These are phyloP conservation scores for California macrophylla DNA, from an alignment of 441 rosid species.

Conservation along the genomic window DNA sequence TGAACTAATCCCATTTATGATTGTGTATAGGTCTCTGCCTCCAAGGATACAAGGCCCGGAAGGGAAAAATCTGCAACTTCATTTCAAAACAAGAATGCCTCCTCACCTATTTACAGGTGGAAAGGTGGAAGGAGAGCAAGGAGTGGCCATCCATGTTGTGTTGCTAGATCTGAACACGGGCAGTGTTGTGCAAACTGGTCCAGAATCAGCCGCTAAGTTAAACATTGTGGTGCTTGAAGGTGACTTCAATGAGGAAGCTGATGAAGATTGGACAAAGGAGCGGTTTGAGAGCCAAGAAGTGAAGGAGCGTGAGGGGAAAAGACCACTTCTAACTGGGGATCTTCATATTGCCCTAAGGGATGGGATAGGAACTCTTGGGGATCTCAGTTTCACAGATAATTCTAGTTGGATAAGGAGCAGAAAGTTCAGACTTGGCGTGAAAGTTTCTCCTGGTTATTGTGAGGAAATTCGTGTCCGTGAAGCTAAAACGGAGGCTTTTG, in stretches of 20 bases:
- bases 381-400: constrained; percentile 80
- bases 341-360: constrained; percentile 82
- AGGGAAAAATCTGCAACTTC: constrained; percentile 62
- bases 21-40: constrained; percentile 57
- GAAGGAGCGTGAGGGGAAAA: constrained; percentile 91
- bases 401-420: constrained; percentile 99
- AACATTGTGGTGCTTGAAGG: constrained; percentile 94
- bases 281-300: constrained; percentile 89
- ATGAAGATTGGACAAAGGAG: constrained; percentile 82
- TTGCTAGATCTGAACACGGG: constrained; percentile 57
- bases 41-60: constrained; percentile 75
- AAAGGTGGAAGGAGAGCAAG: constrained; percentile 95
- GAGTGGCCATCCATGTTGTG: constrained; percentile 79
- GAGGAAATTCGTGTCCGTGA: constrained; percentile 75
- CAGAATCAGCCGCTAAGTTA: constrained; percentile 65
- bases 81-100: constrained; percentile 72
- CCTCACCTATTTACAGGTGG: constrained; percentile 96
- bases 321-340: constrained; percentile 82
- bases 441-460: constrained; percentile 55
- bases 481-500: constrained; percentile 94
- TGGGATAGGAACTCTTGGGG: constrained; percentile 92
- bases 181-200: constrained; percentile 59
- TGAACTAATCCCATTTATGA: not conserved
- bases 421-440: constrained; percentile 87
- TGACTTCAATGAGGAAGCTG: constrained; percentile 81